Base-by-base conservation (phyloP, 1,139 yeast genomes). In the Scheffersomyces illinoinensis region DNA sequence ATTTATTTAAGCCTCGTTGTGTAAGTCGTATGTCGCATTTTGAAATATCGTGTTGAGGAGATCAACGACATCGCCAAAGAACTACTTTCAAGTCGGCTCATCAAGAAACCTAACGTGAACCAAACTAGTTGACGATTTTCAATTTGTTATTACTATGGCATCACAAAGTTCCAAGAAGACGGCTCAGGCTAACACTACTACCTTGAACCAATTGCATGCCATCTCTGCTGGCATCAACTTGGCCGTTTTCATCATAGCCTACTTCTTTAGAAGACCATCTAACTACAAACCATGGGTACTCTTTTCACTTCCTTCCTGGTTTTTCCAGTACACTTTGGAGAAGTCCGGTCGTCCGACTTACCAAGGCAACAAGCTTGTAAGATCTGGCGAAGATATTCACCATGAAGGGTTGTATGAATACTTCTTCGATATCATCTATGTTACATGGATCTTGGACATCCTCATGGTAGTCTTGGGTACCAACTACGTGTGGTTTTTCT, bases 401-500 rank as follows among this genome's bases (percentile, higher is more conserved):
- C 91, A 87, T 61, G 72, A 76, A 3, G 97, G 97, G 0, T 76
- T 91, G 53, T 88, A 88, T 21, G 97, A 91, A 71, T 90, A 89
- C 76, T 75, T 90, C 75, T 89, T 89, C 68, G 97, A 91, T 69
- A 74, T 90, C 23, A 78, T 91, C 58, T 91, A 91, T 68, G 73
- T 90, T 57, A 90, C 96, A 1, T 82, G 91, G 82, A 67, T 83
- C 18, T 78, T 88, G 62, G 87, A 87, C 64, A 58, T 88, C 0
- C 73, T 89, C 56, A 83, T 87, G 74, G 69, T 86, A 17, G 21
- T 86, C 0, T 71, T 85, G 51, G 91, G 92, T 7, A 70, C 84
- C 39, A 85, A 84, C 71, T 81, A 82, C 66, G 85, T 87, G 10
- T 91, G 92, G 92, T 84, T 82, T 72, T 62, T 88, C 33, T 84